Percentiles rank a stretch among this genome's conserved stretches.
Conservation (phyloP, 768 basidiomycete species). For the Trametes cubensis region DNA sequence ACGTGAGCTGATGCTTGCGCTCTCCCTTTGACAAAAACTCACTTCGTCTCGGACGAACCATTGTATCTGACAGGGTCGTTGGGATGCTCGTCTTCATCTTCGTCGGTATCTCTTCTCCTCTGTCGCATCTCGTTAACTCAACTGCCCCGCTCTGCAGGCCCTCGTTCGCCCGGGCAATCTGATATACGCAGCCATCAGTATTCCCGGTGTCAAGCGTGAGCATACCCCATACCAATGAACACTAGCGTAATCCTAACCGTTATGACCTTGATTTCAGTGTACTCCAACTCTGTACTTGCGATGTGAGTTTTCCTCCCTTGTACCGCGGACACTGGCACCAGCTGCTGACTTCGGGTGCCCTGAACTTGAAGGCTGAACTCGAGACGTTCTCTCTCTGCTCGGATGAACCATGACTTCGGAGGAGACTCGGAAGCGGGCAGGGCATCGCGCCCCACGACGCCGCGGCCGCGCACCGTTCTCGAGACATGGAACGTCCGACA, state of each 20-base stretch:
- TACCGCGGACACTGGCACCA: too few relatives aligned
- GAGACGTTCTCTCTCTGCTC: not conserved
- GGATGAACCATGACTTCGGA: not conserved
- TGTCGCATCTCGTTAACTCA: not conserved
- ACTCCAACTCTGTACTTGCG: constrained; percentile 1
- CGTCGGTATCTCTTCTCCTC: not conserved
- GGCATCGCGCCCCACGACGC: not conserved
- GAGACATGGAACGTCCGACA: constrained; percentile 1
- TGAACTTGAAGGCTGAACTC: constrained; percentile 1
- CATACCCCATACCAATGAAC: not conserved
- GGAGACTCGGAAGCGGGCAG: not conserved
- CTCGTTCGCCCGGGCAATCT: not conserved
- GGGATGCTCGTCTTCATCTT: not conserved
- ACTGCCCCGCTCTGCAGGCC: not conserved
- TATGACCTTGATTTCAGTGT: too few relatives aligned
- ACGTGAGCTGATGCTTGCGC: not conserved
- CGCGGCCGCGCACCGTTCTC: not conserved
- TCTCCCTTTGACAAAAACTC: too few relatives aligned
- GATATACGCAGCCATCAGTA: not conserved
- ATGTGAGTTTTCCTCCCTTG: not conserved
- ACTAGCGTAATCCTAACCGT: too few relatives aligned
- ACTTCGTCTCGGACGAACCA: too few relatives aligned
- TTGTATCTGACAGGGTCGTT: not conserved
- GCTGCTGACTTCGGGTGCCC: too few relatives aligned
- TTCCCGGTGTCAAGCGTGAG: constrained; percentile 3